These are phyloP conservation scores for Kodamaea arcana DNA, from an alignment of 1,139 yeast genomes.

Conservation along the genomic window DNA sequence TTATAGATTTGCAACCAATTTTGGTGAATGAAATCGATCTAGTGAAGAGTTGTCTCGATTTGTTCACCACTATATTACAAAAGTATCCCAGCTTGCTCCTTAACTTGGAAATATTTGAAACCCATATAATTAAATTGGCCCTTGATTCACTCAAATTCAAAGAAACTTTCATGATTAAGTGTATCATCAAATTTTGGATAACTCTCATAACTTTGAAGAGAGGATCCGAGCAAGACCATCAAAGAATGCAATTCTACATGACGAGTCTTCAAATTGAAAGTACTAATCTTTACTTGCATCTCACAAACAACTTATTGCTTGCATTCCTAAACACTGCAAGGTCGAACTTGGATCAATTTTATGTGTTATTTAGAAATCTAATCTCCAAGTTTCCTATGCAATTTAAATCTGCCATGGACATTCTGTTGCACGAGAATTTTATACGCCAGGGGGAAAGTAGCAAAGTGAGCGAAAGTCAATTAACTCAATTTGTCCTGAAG, in stretches of 20 bases:
- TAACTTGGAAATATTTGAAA: slow-evolving; percentile 28
- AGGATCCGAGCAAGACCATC: slow-evolving; percentile 49
- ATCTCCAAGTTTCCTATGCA: slow-evolving; percentile 50
- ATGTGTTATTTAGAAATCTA: slow-evolving; percentile 51
- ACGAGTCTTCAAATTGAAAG: slow-evolving; percentile 17
- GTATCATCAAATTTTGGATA: slow-evolving; percentile 65
- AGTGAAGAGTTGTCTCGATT: slow-evolving; percentile 40
- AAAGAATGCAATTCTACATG: slow-evolving; percentile 28
- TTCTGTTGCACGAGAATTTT: slow-evolving; percentile 21
- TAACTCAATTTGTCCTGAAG: slow-evolving; percentile 47
- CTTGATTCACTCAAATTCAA: slow-evolving; percentile 46
- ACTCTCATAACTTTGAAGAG: slow-evolving; percentile 49
- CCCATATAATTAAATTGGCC: slow-evolving; percentile 36
- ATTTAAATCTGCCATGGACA: slow-evolving; percentile 44
- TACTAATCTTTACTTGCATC: slow-evolving; percentile 27
- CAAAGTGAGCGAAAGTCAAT: slow-evolving; percentile 3
- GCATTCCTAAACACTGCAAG: slow-evolving; percentile 50
- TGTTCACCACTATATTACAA: slow-evolving; percentile 45
- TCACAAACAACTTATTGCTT: slow-evolving; percentile 28
- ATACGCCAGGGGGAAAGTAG: slow-evolving; percentile 8
- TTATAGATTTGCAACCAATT: slow-evolving; percentile 28
- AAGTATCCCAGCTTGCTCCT: slow-evolving; percentile 48
- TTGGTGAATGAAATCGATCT: slow-evolving; percentile 52
- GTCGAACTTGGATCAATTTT: slow-evolving; percentile 56
- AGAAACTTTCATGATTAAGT: slow-evolving; percentile 63